Base-by-base conservation (phyloP, 768 basidiomycete genomes). In the Dendrothele bispora region DNA sequence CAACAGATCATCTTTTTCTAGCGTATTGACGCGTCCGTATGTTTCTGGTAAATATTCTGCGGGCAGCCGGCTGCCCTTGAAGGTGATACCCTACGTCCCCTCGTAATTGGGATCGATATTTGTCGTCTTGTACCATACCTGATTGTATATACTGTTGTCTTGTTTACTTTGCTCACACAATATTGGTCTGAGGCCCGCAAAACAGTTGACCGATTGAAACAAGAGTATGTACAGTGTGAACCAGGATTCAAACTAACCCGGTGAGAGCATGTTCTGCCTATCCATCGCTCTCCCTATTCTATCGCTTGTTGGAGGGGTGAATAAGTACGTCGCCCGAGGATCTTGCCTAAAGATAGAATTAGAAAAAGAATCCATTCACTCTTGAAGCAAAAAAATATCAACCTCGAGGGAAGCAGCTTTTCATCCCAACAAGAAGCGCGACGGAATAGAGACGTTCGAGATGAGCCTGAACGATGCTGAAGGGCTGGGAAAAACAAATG, bases 281-380 rank as follows among this genome's bases (percentile, higher is more conserved):
- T 79, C 69, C 84, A 83, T 83, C 75, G 82, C 75, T 70, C 77
- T 77, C 75, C 80, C 81, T 82, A 77, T 82, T 79, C n/a, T 82
- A 73, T 80, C 78, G 81, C 77, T 80, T 84, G 69, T 82, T 84
- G 82, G 51, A 70, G 75, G 80, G 82, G 73, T 79, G 83, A 61
- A 61, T 72, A 81, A 76, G 62, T 74, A 71, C 69, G 75, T 85
- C 84, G 61, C 71, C 66, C 57, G 57, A 67, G 60, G 58, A 60
- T 50, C 47, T 54, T 50, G 51, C 55, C 59, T 67, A 56, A 41
- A 50, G 38, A 10, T 44, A n/a, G 40, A 49, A 38, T 41, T 52
- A 50, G 45, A 42, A 22, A 36, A 39, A 34, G 38, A 45, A n/a
- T 35, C 10, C 38, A 24, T 39, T 39, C 38, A 22, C 6, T 1